Percentiles rank a stretch among this genome's conserved stretches.
These are phyloP conservation scores for Limnanthes douglasii DNA, from an alignment of 345 rosid genomes.

Conservation along the genomic window DNA sequence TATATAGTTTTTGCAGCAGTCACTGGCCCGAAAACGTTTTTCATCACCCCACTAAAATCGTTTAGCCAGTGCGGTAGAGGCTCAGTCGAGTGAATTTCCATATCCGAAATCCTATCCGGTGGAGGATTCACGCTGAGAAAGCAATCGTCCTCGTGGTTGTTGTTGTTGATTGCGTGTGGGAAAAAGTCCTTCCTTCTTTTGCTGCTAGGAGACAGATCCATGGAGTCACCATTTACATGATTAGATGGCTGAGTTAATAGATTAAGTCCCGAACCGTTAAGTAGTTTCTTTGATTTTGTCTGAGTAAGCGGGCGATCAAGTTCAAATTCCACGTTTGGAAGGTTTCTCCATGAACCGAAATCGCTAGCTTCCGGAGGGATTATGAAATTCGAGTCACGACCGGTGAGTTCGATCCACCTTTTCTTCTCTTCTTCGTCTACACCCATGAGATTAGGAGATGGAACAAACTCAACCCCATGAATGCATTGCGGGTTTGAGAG, in stretches of 20 bases:
- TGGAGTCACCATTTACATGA: constrained; percentile 46
- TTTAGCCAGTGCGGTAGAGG: constrained; percentile 39
- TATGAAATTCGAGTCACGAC: constrained; percentile 68
- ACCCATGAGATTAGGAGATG: constrained; percentile 51
- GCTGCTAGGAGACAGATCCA: constrained; percentile 58
- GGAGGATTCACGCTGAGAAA: constrained; percentile 31
- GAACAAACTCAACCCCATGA: constrained; percentile 79
- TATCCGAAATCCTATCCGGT: constrained; percentile 22
- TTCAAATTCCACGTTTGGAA: constrained; percentile 87
- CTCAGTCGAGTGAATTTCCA: constrained; percentile 53
- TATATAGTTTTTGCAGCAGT: constrained; percentile 93
- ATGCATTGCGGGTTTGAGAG: constrained; percentile 92
- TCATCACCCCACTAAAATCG: constrained; percentile 81
- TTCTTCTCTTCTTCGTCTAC: constrained; percentile 83
- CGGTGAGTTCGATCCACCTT: constrained; percentile 89
- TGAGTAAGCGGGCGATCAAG: constrained; percentile 54
- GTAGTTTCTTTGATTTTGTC: constrained; percentile 58
- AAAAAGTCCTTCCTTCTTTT: constrained; percentile 78
- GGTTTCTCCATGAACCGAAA: constrained; percentile 87
- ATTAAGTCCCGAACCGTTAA: constrained; percentile 77
- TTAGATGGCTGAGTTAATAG: constrained; percentile 52
- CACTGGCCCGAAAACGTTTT: constrained; percentile 67
- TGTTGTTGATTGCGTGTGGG: constrained; percentile 31
- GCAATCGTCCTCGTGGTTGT: constrained; percentile 40
- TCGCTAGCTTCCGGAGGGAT: constrained; percentile 78